Percentiles rank a stretch among this genome's conserved stretches.
Evolutionary conservation across 2,329 filamentous ascomycete species (phyloP).

Genomic region (Clarireedia hainanense): DNA sequence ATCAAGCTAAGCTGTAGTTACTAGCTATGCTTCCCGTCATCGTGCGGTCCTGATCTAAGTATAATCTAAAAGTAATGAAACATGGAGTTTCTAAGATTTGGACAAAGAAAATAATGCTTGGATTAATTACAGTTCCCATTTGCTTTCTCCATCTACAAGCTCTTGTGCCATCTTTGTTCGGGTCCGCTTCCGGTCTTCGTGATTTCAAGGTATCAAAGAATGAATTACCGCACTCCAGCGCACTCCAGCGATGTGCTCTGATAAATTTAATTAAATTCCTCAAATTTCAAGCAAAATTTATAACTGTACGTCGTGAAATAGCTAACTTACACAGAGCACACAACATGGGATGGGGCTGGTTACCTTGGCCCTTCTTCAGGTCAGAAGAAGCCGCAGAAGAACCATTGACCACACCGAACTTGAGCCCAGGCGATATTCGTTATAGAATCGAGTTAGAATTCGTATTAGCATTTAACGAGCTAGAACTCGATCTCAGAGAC

Average conservation of each 20-base stretch:
- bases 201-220: neutral
- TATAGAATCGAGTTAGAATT: constrained; percentile 23
- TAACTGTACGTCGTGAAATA: neutral
- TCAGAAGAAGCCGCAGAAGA: too few species aligned
- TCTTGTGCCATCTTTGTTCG: neutral
- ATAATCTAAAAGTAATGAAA: neutral
- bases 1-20: too few species aligned
- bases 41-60: too few species aligned
- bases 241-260: neutral
- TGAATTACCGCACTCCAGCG: neutral
- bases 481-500: constrained; percentile 13
- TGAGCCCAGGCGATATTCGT: neutral
- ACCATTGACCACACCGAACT: neutral
- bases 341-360: neutral
- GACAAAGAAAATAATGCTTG: neutral
- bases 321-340: neutral
- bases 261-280: neutral
- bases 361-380: neutral
- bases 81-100: neutral
- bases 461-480: constrained; percentile 20
- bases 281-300: neutral
- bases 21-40: too few species aligned
- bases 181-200: constrained; percentile 2
- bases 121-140: neutral
- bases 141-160: neutral